phyloP scores from a whole-genome alignment of 83 land plant species.

The Picea mariana region DNA sequence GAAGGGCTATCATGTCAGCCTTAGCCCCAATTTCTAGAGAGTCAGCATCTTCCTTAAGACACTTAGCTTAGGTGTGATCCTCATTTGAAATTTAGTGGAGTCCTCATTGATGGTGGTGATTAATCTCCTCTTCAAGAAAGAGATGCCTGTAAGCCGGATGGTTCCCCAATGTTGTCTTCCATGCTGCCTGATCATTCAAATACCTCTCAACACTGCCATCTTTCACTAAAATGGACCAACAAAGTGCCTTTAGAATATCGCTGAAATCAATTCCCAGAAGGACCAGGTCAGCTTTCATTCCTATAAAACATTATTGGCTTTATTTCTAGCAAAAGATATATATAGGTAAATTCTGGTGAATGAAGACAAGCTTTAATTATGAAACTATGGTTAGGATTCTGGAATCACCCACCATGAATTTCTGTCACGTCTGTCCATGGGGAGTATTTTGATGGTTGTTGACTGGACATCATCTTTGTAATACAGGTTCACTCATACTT shows the following conservation, averaged over 20 bases:
- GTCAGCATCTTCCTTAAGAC: too few species aligned
- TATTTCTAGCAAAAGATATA: too few species aligned
- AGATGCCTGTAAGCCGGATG: too few species aligned
- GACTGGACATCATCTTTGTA: background rate
- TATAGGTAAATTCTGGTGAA: too few species aligned
- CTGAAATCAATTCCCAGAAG: background rate
- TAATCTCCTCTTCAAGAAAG: too few species aligned
- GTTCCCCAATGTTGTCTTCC: background rate
- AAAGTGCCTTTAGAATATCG: too few species aligned
- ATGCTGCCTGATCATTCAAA: background rate
- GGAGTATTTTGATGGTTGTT: background rate
- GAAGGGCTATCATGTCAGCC: background rate
- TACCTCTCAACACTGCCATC: too few species aligned
- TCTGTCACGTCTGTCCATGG: background rate
- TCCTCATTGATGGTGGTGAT: too few species aligned
- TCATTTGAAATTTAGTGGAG: too few species aligned
- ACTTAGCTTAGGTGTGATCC: too few species aligned
- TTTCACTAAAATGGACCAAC: too few species aligned
- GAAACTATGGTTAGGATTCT: background rate
- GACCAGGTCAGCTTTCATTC: background rate
- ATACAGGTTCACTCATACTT: slow-evolving; percentile 81
- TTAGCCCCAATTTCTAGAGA: background rate
- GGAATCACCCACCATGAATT: background rate
- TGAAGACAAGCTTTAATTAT: background rate
- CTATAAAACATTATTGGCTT: background rate